Percentiles rank a stretch among this genome's conserved stretches.
Evolutionary conservation across 768 basidiomycete species (phyloP).

Genomic region (Roridomyces roridus): DNA sequence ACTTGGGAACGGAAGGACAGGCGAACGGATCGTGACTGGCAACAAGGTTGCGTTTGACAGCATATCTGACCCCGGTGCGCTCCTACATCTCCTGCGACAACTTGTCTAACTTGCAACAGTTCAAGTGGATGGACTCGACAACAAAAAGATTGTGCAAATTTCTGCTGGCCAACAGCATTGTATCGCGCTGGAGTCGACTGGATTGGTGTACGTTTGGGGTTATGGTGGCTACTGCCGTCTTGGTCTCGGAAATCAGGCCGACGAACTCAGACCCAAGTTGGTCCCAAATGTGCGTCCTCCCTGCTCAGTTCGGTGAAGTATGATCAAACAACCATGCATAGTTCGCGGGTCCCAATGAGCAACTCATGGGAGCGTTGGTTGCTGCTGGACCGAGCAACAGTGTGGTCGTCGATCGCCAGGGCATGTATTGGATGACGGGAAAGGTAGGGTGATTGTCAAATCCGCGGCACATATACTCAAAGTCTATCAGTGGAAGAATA

Average conservation of each 20-base stretch:
- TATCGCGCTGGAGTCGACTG: conserved; percentile 78
- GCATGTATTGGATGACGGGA: conserved; percentile 89
- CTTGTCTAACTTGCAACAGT: conserved; percentile 44
- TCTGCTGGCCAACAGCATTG: conserved; percentile 89
- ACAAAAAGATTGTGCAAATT: conserved; percentile 81
- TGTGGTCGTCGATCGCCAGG: conserved; percentile 82
- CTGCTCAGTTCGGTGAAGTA: no score
- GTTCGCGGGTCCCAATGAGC: conserved; percentile 77
- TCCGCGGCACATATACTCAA: conserved; percentile 9
- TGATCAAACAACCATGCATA: no score
- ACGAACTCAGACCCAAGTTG: conserved; percentile 77
- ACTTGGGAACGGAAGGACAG: conserved; percentile 89
- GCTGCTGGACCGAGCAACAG: conserved; percentile 84
- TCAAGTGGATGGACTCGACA: conserved; percentile 76
- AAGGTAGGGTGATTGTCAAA: conserved; percentile 51
- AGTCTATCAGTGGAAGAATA: conserved; percentile 84
- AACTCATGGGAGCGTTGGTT: conserved; percentile 68
- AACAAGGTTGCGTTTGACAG: conserved; percentile 87
- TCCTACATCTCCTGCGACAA: not conserved
- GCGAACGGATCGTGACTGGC: conserved; percentile 88
- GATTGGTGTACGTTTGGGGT: conserved; percentile 88
- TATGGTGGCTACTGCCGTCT: conserved; percentile 92
- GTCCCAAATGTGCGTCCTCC: conserved; percentile 70
- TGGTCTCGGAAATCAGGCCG: conserved; percentile 86
- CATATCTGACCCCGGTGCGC: conserved; percentile 69